Evolutionary conservation across 495 filamentous ascomycete genomes (phyloP), one percentile per base, ranked within the genome.

Genomic region (Aspergillus indologenus): DNA sequence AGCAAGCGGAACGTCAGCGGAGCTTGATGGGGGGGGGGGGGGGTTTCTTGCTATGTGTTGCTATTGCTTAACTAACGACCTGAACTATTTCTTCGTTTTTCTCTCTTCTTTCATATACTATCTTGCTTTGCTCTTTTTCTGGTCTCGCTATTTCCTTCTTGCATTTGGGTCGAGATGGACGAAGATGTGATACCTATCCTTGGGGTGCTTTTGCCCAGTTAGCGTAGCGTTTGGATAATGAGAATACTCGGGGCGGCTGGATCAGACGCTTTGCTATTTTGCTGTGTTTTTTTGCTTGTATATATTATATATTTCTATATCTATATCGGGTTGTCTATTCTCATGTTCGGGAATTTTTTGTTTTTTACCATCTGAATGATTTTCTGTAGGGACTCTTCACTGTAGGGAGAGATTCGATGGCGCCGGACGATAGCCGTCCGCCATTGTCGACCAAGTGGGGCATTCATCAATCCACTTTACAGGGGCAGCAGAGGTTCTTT

Each of bases 1-100:
- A 79, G 79, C 60, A 88, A 86, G 77, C 71, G 83, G 53, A 78
- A 65, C 61, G 66, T 71, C 22, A 79, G 72, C 50, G 81, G 81
- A 22, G 59, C 72, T 55, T 71, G 77, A 69, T 59, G 71, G 49
- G 47, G 31, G 48, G 42, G 22, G 7, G 7, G 34, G 44, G 18
- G n/a, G 5, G 6, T 68, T 54, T 68, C 74, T 53, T 45, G 57
- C n/a, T n/a, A n/a, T 22, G 44, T 43, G 31, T 53, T 56, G 14
- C 34, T 58, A 54, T 55, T 52, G 57, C 51, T 46, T 57, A 18
- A 23, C 18, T 31, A 29, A 29, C 19, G 29, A 18, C 24, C 29
- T 51, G 24, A 24, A 11, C 14, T 62, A 61, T 55, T 44, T 31
- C 44, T 44, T 21, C 6, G 46, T 34, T 21, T 54, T 57, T 46